These are phyloP conservation scores for Aspergillus transmontanensis DNA, from an alignment of 2,329 filamentous ascomycete species.

Conservation along the genomic window DNA sequence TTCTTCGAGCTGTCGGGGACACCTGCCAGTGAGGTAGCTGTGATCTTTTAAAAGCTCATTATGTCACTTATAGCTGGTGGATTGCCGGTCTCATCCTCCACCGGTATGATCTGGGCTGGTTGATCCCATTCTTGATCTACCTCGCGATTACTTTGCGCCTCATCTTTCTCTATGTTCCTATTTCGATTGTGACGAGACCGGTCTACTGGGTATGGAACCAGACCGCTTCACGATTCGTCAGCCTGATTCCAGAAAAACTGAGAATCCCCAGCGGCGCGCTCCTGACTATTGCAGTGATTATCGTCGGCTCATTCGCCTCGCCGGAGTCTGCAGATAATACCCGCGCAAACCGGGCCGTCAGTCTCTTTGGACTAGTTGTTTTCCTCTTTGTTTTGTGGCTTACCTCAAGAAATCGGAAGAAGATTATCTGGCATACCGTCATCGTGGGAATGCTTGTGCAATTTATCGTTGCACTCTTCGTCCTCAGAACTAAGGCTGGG, in stretches of 20 bases:
- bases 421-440: slow-evolving; percentile 70
- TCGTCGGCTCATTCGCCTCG: slow-evolving; percentile 77
- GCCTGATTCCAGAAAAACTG: slow-evolving; percentile 66
- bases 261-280: slow-evolving; percentile 65
- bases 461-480: slow-evolving; percentile 86
- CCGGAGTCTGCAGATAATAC: slow-evolving; percentile 74
- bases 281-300: slow-evolving; percentile 69
- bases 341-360: slow-evolving; percentile 76
- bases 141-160: slow-evolving; percentile 73
- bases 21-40: not conserved
- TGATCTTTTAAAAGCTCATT: slow-evolving; percentile 6
- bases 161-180: slow-evolving; percentile 72
- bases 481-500: slow-evolving; percentile 76
- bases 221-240: slow-evolving; percentile 61
- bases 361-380: slow-evolving; percentile 74
- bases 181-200: slow-evolving; percentile 66
- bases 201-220: slow-evolving; percentile 69
- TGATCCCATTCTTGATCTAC: slow-evolving; percentile 82
- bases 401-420: slow-evolving; percentile 71
- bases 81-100: slow-evolving; percentile 74
- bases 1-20: slow-evolving; percentile 4
- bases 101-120: slow-evolving; percentile 73
- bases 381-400: slow-evolving; percentile 68
- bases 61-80: slow-evolving; percentile 63
- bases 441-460: slow-evolving; percentile 87